Conservation (phyloP, 2,329 filamentous ascomycete genomes). For the Aphanocladium album region DNA sequence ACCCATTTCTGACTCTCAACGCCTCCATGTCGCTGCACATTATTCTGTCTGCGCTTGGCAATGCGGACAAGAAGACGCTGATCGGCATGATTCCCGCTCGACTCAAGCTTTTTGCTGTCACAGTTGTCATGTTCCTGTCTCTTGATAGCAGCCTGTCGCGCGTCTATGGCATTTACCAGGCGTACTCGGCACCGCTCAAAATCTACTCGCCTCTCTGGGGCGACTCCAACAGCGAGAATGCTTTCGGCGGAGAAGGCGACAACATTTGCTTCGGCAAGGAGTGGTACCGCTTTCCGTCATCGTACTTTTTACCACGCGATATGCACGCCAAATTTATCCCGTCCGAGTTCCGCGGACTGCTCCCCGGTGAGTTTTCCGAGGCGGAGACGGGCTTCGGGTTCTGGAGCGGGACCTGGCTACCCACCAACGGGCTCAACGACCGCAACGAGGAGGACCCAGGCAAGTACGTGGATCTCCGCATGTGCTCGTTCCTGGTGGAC, state of each 20-base stretch:
- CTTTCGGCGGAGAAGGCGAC: constrained; percentile 55
- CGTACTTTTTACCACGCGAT: constrained; percentile 79
- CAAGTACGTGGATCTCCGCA: constrained; percentile 76
- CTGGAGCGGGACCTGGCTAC: constrained; percentile 78
- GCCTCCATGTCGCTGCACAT: constrained; percentile 82
- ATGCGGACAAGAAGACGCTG: constrained; percentile 60
- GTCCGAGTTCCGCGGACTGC: constrained; percentile 80
- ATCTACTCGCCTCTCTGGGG: constrained; percentile 65
- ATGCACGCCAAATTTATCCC: constrained; percentile 86
- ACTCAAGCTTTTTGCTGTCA: constrained; percentile 64
- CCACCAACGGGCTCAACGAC: constrained; percentile 84
- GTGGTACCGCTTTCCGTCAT: constrained; percentile 96
- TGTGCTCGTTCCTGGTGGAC: constrained; percentile 83
- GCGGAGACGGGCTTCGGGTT: constrained; percentile 63
- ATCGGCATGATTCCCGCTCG: constrained; percentile 67
- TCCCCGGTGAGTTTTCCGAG: constrained; percentile 87
- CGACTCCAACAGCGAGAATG: constrained; percentile 39
- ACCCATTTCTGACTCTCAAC: constrained; percentile 85
- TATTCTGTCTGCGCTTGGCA: constrained; percentile 68
- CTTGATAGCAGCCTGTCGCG: constrained; percentile 65
- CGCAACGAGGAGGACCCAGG: constrained; percentile 77
- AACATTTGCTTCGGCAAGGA: constrained; percentile 89
- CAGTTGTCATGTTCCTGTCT: constrained; percentile 56
- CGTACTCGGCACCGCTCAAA: constrained; percentile 74
- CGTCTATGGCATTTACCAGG: constrained; percentile 70